Evolutionary conservation across 768 basidiomycete genomes (phyloP).

Genomic region (Leccinum aurantiacum): DNA sequence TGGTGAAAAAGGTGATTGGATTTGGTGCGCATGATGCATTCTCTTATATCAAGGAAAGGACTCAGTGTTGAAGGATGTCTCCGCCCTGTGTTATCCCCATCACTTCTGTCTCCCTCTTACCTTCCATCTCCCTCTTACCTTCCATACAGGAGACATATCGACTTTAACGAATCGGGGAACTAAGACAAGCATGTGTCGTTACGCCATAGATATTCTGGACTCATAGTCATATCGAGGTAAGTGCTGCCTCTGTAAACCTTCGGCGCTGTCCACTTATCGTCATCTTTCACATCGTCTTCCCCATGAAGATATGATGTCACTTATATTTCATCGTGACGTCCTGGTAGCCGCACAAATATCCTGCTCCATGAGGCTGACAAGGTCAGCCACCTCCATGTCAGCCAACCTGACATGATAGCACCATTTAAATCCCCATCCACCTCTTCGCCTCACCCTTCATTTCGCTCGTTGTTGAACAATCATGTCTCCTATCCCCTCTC

Average conservation of each 20-base stretch:
- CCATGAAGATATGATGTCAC: not conserved
- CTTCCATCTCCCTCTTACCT: not conserved
- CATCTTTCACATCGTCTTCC: not conserved
- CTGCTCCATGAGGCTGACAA: constrained; percentile 12
- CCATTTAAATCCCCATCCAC: constrained; percentile 3
- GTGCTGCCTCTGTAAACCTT: not conserved
- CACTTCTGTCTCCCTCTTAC: not conserved
- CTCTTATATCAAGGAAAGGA: not conserved
- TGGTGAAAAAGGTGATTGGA: too few species aligned
- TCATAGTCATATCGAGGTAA: not conserved
- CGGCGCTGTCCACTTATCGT: too few species aligned
- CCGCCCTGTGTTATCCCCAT: too few species aligned
- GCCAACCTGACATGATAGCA: constrained; percentile 3
- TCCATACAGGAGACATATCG: too few species aligned
- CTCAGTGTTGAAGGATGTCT: too few species aligned
- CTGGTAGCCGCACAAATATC: not conserved
- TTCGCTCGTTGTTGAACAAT: too few species aligned
- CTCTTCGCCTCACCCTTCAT: too few species aligned
- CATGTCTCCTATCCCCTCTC: too few species aligned
- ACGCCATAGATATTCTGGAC: not conserved
- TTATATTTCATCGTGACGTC: not conserved
- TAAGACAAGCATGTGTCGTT: not conserved
- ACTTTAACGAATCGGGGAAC: too few species aligned
- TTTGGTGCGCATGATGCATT: not conserved
- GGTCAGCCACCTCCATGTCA: not conserved